These are phyloP conservation scores for Plantago lanceolata DNA, from an alignment of 305 asterid species.

Conservation along the genomic window DNA sequence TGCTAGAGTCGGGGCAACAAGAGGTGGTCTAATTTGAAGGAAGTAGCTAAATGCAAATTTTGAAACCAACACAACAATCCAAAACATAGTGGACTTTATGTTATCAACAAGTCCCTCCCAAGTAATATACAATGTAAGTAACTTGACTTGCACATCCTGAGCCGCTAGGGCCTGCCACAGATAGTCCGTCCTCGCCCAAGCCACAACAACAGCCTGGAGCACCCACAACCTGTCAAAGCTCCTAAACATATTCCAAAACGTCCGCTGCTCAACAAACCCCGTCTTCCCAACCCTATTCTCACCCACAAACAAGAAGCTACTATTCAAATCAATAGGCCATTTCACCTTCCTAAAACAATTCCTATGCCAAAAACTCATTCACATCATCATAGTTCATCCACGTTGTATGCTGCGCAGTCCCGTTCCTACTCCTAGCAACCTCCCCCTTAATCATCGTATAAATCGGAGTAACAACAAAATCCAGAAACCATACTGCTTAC, in stretches of 20 bases:
- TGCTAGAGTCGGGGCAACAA: slow-evolving; percentile 69
- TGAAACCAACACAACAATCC: slow-evolving; percentile 63
- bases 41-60: slow-evolving; percentile 77
- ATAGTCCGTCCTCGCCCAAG: slow-evolving; percentile 59
- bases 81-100: slow-evolving; percentile 64
- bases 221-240: slow-evolving; percentile 94
- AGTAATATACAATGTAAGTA: slow-evolving; percentile 79
- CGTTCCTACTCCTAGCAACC: slow-evolving; percentile 78
- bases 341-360: slow-evolving; percentile 66
- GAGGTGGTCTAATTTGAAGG: slow-evolving; percentile 93
- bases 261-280: slow-evolving; percentile 94
- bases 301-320: slow-evolving; percentile 43
- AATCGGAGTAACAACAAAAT: slow-evolving; percentile 60
- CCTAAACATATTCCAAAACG: slow-evolving; percentile 89
- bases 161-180: slow-evolving; percentile 81
- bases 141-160: slow-evolving; percentile 66
- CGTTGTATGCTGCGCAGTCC: slow-evolving; percentile 95
- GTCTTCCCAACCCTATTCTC: slow-evolving; percentile 84
- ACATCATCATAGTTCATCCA: slow-evolving; percentile 98
- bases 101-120: slow-evolving; percentile 94
- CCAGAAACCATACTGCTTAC: slow-evolving; percentile 59
- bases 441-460: slow-evolving; percentile 59
- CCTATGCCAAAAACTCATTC: slow-evolving; percentile 89
- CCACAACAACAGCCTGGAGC: slow-evolving; percentile 84
- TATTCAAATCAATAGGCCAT: slow-evolving; percentile 75